Evolutionary conservation across 257 asterid genomes (phyloP).

Genomic region (Solanum okadae): DNA sequence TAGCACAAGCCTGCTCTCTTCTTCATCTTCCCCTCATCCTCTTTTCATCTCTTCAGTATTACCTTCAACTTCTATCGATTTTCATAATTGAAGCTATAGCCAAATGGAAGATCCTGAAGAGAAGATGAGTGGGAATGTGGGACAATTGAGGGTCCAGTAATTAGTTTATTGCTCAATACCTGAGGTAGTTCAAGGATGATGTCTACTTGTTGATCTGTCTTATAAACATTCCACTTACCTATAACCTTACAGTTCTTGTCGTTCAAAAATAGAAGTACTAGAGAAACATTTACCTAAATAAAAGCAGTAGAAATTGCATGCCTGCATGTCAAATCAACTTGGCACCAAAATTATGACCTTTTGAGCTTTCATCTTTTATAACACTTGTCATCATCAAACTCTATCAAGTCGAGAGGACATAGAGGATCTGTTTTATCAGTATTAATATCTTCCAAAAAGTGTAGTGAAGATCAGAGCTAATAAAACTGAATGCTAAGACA

Average conservation of each 20-base stretch:
- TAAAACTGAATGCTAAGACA: not conserved
- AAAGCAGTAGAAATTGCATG: not conserved
- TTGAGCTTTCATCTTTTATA: not conserved
- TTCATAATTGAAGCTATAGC: not conserved
- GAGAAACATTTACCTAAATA: not conserved
- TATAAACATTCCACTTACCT: not conserved
- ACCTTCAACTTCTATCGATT: not conserved
- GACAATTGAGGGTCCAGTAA: not conserved
- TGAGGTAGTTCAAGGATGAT: not conserved
- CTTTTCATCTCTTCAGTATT: not conserved
- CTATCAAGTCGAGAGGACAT: not conserved
- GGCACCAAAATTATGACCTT: not conserved
- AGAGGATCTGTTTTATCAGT: not conserved
- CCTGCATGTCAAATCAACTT: not conserved
- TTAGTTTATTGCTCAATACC: not conserved
- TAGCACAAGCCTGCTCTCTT: not conserved
- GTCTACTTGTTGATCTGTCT: not conserved
- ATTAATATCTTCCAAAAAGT: not conserved
- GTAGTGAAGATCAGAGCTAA: not conserved
- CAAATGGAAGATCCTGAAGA: not conserved
- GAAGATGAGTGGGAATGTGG: not conserved
- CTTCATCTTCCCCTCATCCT: not conserved
- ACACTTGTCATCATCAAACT: not conserved
- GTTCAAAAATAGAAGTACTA: not conserved
- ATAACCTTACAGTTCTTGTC: not conserved